These are phyloP conservation scores for Pseudomassariella vexata DNA, from an alignment of 2,329 filamentous ascomycete genomes.

Conservation along the genomic window DNA sequence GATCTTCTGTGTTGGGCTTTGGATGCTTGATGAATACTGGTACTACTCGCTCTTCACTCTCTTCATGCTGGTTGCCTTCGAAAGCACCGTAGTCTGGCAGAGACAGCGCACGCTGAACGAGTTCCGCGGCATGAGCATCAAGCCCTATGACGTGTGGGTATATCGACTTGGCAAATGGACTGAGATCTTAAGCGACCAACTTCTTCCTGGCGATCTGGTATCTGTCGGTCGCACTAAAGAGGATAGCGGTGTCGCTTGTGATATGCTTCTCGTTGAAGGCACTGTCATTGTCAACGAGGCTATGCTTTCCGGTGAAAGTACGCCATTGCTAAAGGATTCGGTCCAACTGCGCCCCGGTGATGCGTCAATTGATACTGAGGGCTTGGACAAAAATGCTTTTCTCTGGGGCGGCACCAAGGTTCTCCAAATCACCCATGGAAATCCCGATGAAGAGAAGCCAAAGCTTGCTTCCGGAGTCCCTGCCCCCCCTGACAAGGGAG, in stretches of 20 bases:
- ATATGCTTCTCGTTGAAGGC: conserved; percentile 92
- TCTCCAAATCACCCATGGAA: conserved; percentile 87
- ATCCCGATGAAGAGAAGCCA: conserved; percentile 65
- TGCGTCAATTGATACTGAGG: conserved; percentile 76
- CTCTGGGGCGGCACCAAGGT: conserved; percentile 97
- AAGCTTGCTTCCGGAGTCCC: conserved; percentile 72
- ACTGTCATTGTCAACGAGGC: conserved; percentile 98
- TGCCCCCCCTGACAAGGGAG: conserved; percentile 85
- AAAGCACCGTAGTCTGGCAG: conserved; percentile 99
- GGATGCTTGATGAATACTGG: conserved; percentile 99
- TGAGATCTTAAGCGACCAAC: conserved; percentile 82
- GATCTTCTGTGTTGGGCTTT: conserved; percentile 95
- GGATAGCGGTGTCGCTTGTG: conserved; percentile 92
- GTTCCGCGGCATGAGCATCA: conserved; percentile 99
- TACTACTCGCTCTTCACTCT: conserved; percentile 99
- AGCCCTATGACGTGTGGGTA: conserved; percentile 92
- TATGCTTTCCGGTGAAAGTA: conserved; percentile 98
- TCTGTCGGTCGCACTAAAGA: conserved; percentile 93
- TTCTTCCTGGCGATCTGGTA: conserved; percentile 88
- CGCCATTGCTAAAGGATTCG: conserved; percentile 92
- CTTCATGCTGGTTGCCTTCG: conserved; percentile 96
- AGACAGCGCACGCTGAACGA: conserved; percentile 91
- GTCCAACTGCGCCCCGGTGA: conserved; percentile 83
- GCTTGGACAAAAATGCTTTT: conserved; percentile 93
- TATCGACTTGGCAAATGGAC: conserved; percentile 84